Evolutionary conservation across 2,329 filamentous ascomycete species (phyloP), one percentile per base, ranked within the genome.

Genomic region (Verticillium tricorpus): DNA sequence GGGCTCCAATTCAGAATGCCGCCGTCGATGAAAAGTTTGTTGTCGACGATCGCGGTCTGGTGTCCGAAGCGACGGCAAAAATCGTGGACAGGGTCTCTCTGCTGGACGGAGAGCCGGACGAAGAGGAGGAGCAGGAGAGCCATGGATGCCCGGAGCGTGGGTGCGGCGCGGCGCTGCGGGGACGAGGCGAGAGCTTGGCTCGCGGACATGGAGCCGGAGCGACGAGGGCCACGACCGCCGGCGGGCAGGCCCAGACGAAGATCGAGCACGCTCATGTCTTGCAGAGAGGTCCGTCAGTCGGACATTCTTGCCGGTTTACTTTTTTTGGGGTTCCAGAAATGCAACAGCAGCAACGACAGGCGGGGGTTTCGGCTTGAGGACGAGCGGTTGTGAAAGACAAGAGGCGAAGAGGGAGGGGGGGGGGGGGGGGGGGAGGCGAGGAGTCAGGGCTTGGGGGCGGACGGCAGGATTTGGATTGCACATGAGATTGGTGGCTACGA

Each of bases 1-100:
- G 82, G 78, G 66, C 79, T 82, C 73, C 82, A 87, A 67, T 84
- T 81, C 32, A 88, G 69, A 60, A 83, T 74, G 5, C 86, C 86
- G 40, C 86, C 86, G 67, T 89, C 85, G 59, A 89, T 84, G 69
- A 85, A 89, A 11, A 89, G 73, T 64, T 78, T 81, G 52, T 80
- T 72, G 69, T 87, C 84, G 56, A 89, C 78, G 11, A 87, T 76
- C 7, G 86, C 79, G 8, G 84, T 85, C 69, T 87, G 84, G 69
- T 89, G 86, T 55, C 82, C 83, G 73, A 80, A 84, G 62, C 80
- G 74, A 56, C 81, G 73, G 66, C 81, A 84, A 61, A 83, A 88
- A 69, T 85, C 78, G 28, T 73, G 75, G 57, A 87, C 74, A 4
- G 83, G 83, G 67, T 87, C 78, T 61, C 79, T 72, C 63, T 81